A percentile compares a stretch with the other conserved stretches of the same genome.
phyloP scores from a whole-genome alignment of 176 grass and related monocot genomes.

The Puccinellia tenuiflora region DNA sequence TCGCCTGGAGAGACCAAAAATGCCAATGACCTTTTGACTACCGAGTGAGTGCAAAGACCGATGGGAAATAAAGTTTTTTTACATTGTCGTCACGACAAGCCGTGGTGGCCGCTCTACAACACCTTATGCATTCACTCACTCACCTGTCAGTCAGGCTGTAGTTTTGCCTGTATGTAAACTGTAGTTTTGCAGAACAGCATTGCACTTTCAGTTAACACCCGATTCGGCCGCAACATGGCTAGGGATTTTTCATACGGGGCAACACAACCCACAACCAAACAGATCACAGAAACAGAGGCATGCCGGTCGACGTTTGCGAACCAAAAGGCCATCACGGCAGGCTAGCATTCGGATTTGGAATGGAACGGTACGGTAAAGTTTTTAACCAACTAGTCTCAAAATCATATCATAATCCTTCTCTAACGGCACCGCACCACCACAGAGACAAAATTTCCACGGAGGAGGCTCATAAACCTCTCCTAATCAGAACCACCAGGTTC shows the following conservation, averaged over 20 bases:
- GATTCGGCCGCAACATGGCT: too few species aligned
- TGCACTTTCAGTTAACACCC: not conserved
- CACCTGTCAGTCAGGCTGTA: too few species aligned
- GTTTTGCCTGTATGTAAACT: too few species aligned
- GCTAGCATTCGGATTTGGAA: not conserved
- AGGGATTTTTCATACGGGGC: too few species aligned
- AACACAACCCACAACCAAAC: not conserved
- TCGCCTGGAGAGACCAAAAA: too few species aligned
- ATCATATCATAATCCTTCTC: conserved; percentile 17
- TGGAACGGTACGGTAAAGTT: not conserved
- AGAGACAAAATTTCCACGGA: not conserved
- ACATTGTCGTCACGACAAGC: not conserved
- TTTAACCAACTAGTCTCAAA: conserved; percentile 2
- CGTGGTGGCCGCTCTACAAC: not conserved
- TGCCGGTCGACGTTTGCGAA: not conserved
- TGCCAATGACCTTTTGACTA: too few species aligned
- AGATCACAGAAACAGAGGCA: not conserved
- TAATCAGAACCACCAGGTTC: conserved; percentile 7
- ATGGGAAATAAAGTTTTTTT: not conserved
- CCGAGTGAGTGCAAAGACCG: not conserved
- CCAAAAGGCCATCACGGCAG: not conserved
- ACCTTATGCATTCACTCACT: not conserved
- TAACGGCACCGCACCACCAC: not conserved
- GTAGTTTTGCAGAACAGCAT: not conserved
- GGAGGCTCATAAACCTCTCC: not conserved